Conservation (phyloP, 495 filamentous ascomycete genomes). For the Filosporella fistucella region DNA sequence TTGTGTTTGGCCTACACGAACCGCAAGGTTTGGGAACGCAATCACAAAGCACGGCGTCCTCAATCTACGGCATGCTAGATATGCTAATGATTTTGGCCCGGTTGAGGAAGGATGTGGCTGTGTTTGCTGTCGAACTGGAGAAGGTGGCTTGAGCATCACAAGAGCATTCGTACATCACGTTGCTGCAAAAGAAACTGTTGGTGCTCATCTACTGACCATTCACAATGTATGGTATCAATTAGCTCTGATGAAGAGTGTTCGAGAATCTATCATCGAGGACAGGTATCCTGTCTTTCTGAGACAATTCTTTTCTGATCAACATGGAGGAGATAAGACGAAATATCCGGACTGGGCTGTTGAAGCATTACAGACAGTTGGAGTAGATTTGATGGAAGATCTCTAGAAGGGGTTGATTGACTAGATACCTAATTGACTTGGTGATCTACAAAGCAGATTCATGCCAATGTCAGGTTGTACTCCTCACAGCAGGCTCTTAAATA, state of each 20-base stretch:
- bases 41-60: conserved; percentile 76
- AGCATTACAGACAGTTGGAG: conserved; percentile 77
- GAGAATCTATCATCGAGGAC: conserved; percentile 79
- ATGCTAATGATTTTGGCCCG: conserved; percentile 73
- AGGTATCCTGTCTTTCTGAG: conserved; percentile 73
- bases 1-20: conserved; percentile 97
- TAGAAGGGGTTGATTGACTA: too few species aligned
- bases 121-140: conserved; percentile 59
- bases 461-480: too few species aligned
- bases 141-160: conserved; percentile 80
- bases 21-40: conserved; percentile 93
- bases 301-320: conserved; percentile 69
- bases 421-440: too few species aligned
- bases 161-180: conserved; percentile 88
- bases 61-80: conserved; percentile 75
- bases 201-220: conserved; percentile 88
- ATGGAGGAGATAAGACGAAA: conserved; percentile 58
- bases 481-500: too few species aligned
- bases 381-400: conserved; percentile 66
- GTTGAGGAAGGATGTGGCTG: conserved; percentile 81
- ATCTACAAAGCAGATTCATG: too few species aligned
- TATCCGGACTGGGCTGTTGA: conserved; percentile 82
- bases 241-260: conserved; percentile 67
- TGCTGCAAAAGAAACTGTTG: conserved; percentile 89
- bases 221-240: conserved; percentile 94